These are phyloP conservation scores for Cryptococcus neoformans DNA, from an alignment of 1,284 basidiomycete genomes.

Conservation along the genomic window DNA sequence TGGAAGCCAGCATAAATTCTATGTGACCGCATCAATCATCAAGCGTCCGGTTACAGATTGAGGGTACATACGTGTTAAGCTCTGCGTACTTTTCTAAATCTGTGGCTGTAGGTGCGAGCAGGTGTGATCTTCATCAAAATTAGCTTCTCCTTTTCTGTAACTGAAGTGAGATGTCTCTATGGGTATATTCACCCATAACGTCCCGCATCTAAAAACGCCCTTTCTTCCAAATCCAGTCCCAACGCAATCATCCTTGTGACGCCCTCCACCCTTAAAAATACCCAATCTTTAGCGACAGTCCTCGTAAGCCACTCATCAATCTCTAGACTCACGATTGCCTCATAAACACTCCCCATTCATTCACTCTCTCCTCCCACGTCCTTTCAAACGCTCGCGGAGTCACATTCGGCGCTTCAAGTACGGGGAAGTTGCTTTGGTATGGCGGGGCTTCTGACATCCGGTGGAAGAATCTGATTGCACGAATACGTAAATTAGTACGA, in stretches of 20 bases:
- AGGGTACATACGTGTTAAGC: slow-evolving; percentile 51
- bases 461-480: slow-evolving; percentile 66
- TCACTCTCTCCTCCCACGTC: slow-evolving; percentile 64
- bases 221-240: slow-evolving; percentile 67
- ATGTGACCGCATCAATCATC: slow-evolving; percentile 23
- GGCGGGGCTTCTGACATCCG: slow-evolving; percentile 74
- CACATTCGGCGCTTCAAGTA: slow-evolving; percentile 73
- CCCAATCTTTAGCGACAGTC: not conserved
- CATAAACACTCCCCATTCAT: slow-evolving; percentile 80
- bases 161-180: not conserved
- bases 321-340: slow-evolving; percentile 65
- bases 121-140: slow-evolving; percentile 61
- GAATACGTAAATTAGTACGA: too few relatives aligned
- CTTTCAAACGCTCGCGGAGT: slow-evolving; percentile 61
- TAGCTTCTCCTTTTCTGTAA: not conserved
- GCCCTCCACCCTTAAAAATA: slow-evolving; percentile 61
- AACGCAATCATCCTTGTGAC: slow-evolving; percentile 78
- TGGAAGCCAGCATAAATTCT: slow-evolving; percentile 90
- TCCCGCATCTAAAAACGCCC: slow-evolving; percentile 70
- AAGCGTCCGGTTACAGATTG: not conserved
- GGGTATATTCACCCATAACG: slow-evolving; percentile 61
- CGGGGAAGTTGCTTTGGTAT: slow-evolving; percentile 70
- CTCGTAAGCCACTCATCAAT: not conserved
- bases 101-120: slow-evolving; percentile 87
- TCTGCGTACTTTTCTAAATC: slow-evolving; percentile 73